Conservation (phyloP, 495 filamentous ascomycete species). For the Evansstolkia leycettana region DNA sequence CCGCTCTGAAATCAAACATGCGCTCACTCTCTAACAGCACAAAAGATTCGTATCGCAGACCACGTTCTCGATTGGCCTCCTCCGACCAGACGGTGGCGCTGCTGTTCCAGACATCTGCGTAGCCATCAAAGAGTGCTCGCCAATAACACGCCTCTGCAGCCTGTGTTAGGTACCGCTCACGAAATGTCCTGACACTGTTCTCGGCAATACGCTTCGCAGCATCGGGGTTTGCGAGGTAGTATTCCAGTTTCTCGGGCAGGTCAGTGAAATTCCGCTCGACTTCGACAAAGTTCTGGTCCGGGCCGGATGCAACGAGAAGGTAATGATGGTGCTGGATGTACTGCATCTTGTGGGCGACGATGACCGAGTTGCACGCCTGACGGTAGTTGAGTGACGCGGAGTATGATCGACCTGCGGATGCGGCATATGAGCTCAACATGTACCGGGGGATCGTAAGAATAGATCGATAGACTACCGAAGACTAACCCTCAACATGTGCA, state of each 20-base stretch:
- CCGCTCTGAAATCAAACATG: slow-evolving; percentile 18
- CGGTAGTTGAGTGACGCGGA: slow-evolving; percentile 47
- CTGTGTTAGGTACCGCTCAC: slow-evolving; percentile 45
- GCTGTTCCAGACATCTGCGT: slow-evolving; percentile 30
- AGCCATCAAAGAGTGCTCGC: slow-evolving; percentile 37
- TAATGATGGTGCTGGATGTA: slow-evolving; percentile 35
- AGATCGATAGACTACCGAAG: too few species aligned
- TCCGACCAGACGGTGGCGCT: slow-evolving; percentile 13
- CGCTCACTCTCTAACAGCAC: slow-evolving; percentile 19
- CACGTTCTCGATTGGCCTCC: slow-evolving; percentile 8
- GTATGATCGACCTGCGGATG: slow-evolving; percentile 29
- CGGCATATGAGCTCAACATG: neutral
- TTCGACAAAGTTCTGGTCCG: slow-evolving; percentile 49
- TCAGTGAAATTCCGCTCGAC: slow-evolving; percentile 46
- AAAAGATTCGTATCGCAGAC: slow-evolving; percentile 30
- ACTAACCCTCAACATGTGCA: slow-evolving; percentile 44
- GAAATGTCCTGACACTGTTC: slow-evolving; percentile 41
- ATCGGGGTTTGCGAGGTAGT: slow-evolving; percentile 28
- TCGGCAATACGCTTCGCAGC: slow-evolving; percentile 41
- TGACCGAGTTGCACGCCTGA: slow-evolving; percentile 47
- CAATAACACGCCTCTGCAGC: slow-evolving; percentile 51
- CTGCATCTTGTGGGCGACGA: slow-evolving; percentile 38
- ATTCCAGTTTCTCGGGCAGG: slow-evolving; percentile 38
- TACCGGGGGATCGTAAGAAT: too few species aligned
- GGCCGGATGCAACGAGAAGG: slow-evolving; percentile 29